Base-by-base conservation (phyloP, 2,329 filamentous ascomycete genomes). In the Sarocladium oryzae region DNA sequence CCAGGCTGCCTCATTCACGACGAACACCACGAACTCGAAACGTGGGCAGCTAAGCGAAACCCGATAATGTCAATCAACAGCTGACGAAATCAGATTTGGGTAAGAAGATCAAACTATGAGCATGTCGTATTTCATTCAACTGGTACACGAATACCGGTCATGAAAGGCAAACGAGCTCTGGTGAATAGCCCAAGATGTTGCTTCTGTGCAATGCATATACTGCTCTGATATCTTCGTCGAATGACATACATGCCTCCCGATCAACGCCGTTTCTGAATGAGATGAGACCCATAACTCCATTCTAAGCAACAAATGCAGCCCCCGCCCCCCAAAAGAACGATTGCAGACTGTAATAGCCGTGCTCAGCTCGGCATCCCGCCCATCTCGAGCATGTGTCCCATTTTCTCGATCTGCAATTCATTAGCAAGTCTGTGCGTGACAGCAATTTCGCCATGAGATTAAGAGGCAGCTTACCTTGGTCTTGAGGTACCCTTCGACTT, bases 401-500 rank as follows among this genome's bases (percentile, higher is more conserved):
- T 92, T 66, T 90, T 90, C 57, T 89, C 85, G 56, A 93, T 91
- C 86, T 90, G 54, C 7, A 18, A 4, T 11, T 49, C 13, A 56
- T 66, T 54, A 67, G 60, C 43, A 33, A 30, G 33, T 21, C 32
- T 9, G 11, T 8, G 18, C 36, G 18, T 18, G 13, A 18, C 6
- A 28, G n/a, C 20, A 28, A 28, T 15, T 3, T n/a, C 8, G n/a
- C 10, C 7, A 30, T 30, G 9, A 28, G 40, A 7, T 4, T n/a
- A 20, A 3, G 24, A 26, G 4, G 40, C 28, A 6, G 69, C 81
- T 65, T 63, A 92, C 89, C 84, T 99, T 99, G 2, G 93, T 96
- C 66, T 86, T 88, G 56, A 99, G 72, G 73, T 99, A 99, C 6
- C 88, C 90, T 60, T 96, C 89, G 43, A 97, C 88, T 70, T 99